Base-by-base conservation (phyloP, 495 filamentous ascomycete species). In the Lasiosphaeria miniovina region DNA sequence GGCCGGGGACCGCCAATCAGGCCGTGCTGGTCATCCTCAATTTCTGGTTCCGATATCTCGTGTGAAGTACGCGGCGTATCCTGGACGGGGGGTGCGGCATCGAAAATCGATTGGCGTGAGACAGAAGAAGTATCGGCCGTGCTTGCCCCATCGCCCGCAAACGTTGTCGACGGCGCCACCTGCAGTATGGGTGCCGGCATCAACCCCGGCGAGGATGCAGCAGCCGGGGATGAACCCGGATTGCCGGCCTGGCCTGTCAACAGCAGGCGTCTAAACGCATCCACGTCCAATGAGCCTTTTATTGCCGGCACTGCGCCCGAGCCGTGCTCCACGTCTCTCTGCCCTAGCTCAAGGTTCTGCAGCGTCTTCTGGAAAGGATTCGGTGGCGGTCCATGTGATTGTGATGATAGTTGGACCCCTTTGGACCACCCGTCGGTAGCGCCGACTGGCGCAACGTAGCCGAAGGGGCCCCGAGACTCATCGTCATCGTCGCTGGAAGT, bases 201-300 rank as follows among this genome's bases (percentile, higher is more conserved):
- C 5, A 46, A 31, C 15, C 11, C 41, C 33, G 38, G 36, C 4
- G 36, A 14, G 14, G 55, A n/a, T 4, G 59, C 46, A 10, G 62
- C 54, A 10, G 59, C 54, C 45, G 61, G 59, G 31, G 65, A 54
- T 7, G 62, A 45, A 4, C 58, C 60, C 17, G 61, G 41, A 10
- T 64, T 57, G 32, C 74, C 76, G 33, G 79, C 69, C 63, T 81
- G 75, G 5, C 85, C 86, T 4, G 84, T 88, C 68, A 88, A 70
- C 31, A 88, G 66, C 31, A 88, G 67, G 59, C 81, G 74, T 61
- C 81, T 80, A 62, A 88, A 88, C 4, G 84, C 82, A 61, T 84
- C 77, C 1, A 88, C 85, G 68, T 87, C 84, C 50, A 88, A 69
- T 1, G 76, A 70, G 24, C 76, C 74, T 55, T 71, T 80, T 14